phyloP scores from a whole-genome alignment of 1,139 yeast genomes.

The Nakaseomyces delphensis region DNA sequence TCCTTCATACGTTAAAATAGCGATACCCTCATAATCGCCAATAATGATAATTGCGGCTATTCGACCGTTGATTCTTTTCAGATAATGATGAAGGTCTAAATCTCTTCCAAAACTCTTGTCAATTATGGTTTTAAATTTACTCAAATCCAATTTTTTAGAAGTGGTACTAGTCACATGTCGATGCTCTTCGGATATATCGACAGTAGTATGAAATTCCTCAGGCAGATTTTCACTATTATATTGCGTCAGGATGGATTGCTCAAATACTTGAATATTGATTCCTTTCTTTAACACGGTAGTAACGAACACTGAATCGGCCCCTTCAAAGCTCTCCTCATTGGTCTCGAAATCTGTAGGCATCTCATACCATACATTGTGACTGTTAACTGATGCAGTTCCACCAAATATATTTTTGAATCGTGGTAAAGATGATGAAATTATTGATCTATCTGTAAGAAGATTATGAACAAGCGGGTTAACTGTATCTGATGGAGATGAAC shows the following conservation, averaged over 20 bases:
- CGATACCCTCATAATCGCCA: slow-evolving; percentile 95
- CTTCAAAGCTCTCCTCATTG: slow-evolving; percentile 8
- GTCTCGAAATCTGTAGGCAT: slow-evolving; percentile 12
- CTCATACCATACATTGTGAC: slow-evolving; percentile 21
- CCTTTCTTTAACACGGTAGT: slow-evolving; percentile 83
- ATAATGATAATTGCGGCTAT: slow-evolving; percentile 75
- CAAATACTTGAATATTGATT: slow-evolving; percentile 48
- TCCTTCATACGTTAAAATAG: slow-evolving; percentile 75
- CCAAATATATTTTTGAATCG: slow-evolving; percentile 38
- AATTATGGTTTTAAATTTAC: slow-evolving; percentile 49
- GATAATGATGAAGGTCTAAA: slow-evolving; percentile 57
- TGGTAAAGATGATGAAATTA: slow-evolving; percentile 89
- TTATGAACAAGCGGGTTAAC: slow-evolving; percentile 81
- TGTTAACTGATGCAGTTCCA: slow-evolving; percentile 6
- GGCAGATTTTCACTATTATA: slow-evolving; percentile 26
- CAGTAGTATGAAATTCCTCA: slow-evolving; percentile 1
- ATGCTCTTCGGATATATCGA: neutral
- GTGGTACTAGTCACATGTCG: slow-evolving; percentile 1
- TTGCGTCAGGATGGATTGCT: slow-evolving; percentile 26
- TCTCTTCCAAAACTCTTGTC: slow-evolving; percentile 72
- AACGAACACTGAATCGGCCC: slow-evolving; percentile 26
- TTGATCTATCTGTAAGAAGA: slow-evolving; percentile 80
- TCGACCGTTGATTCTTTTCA: slow-evolving; percentile 51
- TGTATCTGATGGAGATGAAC: slow-evolving; percentile 21
- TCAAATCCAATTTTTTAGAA: slow-evolving; percentile 42